Evolutionary conservation across 331 rosid species (phyloP).

Genomic region (Erythrophleum ivorense): DNA sequence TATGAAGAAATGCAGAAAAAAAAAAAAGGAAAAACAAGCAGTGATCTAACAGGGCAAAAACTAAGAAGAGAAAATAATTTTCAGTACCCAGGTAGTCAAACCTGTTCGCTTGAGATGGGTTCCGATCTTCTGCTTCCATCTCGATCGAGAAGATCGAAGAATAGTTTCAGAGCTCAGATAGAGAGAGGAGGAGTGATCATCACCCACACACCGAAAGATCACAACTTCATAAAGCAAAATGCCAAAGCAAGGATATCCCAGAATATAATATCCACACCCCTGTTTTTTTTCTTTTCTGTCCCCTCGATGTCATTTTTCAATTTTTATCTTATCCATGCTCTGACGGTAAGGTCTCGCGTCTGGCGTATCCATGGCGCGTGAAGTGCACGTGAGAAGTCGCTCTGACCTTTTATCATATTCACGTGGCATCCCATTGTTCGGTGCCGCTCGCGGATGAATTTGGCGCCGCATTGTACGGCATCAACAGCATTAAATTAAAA

Average conservation of each 20-base stretch:
- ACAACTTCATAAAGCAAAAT: slow-evolving; percentile 31
- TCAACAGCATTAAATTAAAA: no score
- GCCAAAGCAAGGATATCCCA: slow-evolving; percentile 42
- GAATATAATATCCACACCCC: slow-evolving; percentile 30
- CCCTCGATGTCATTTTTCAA: neutral
- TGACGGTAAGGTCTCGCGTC: neutral
- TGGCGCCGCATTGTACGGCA: no score
- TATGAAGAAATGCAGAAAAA: neutral
- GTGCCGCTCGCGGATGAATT: neutral
- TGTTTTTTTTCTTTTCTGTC: neutral
- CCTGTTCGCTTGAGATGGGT: slow-evolving; percentile 57
- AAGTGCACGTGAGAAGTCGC: neutral
- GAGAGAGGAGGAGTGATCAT: neutral
- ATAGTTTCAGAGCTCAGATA: neutral
- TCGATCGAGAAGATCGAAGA: slow-evolving; percentile 38
- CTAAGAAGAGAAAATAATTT: neutral
- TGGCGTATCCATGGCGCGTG: slow-evolving; percentile 40
- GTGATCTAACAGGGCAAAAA: neutral
- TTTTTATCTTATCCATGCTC: neutral
- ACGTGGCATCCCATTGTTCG: neutral
- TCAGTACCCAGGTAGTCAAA: slow-evolving; percentile 37
- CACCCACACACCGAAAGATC: slow-evolving; percentile 12
- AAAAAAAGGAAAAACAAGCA: neutral
- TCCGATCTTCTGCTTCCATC: slow-evolving; percentile 42
- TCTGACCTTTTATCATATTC: neutral